Conservation (phyloP, 2,329 filamentous ascomycete species). For the Escovopsis weberi region DNA sequence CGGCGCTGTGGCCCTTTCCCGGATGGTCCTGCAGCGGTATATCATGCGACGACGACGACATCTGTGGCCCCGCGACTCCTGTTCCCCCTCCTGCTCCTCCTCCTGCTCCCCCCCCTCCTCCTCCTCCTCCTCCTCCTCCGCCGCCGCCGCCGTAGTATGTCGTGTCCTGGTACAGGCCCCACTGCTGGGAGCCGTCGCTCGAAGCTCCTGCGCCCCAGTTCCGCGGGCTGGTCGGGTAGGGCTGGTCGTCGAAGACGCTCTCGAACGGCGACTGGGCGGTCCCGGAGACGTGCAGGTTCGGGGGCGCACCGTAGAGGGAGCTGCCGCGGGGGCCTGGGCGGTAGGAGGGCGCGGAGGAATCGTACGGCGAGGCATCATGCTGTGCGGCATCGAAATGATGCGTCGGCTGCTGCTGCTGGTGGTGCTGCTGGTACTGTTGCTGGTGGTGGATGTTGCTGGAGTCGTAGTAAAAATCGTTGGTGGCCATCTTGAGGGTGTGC, state of each 20-base stretch:
- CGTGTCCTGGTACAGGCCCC: constrained; percentile 36
- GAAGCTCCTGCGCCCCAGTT: constrained; percentile 16
- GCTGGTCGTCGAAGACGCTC: constrained; percentile 52
- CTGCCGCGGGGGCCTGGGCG: constrained; percentile 11
- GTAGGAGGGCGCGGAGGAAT: constrained; percentile 25
- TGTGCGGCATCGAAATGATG: constrained; percentile 23
- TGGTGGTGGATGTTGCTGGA: too few species aligned
- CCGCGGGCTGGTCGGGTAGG: constrained; percentile 41
- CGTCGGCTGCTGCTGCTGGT: constrained; percentile 21
- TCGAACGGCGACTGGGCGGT: constrained; percentile 42
- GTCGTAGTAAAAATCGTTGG: constrained; percentile 50
- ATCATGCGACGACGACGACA: constrained; percentile 28
- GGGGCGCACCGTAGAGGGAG: constrained; percentile 14
- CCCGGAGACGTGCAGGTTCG: constrained; percentile 20
- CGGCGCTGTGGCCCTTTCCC: constrained; percentile 27
- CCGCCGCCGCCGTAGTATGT: constrained; percentile 38
- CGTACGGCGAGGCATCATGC: constrained; percentile 26
- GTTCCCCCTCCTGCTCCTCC: too few species aligned
- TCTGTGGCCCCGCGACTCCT: too few species aligned
- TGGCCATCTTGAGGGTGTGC: constrained; percentile 34
- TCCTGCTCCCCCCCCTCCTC: too few species aligned
- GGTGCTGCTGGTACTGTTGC: too few species aligned
- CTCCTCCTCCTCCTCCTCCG: constrained; percentile 4
- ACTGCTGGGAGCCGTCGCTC: constrained; percentile 23
- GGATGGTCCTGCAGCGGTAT: constrained; percentile 41